A percentile compares a stretch with the other conserved stretches of the same genome.
Conservation (phyloP, 495 filamentous ascomycete genomes). For the Daldinia decipiens region DNA sequence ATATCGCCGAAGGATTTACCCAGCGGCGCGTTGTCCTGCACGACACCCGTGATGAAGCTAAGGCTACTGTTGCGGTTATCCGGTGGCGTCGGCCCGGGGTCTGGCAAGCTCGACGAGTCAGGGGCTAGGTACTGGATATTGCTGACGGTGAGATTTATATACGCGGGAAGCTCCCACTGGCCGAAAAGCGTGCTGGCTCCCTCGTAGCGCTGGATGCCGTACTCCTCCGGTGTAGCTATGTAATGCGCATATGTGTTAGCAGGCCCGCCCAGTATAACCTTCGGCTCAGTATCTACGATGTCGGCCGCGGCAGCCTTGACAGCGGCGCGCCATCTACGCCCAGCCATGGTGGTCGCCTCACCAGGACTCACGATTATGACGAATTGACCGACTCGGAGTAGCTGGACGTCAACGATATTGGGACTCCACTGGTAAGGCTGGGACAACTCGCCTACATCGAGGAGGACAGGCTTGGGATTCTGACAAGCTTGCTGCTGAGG, state of each 20-base stretch:
- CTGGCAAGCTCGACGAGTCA: conserved; percentile 56
- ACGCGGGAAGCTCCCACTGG: conserved; percentile 81
- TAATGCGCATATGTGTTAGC: conserved; percentile 97
- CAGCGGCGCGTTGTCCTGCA: conserved; percentile 74
- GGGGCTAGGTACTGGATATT: conserved; percentile 76
- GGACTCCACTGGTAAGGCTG: conserved; percentile 87
- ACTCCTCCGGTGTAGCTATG: conserved; percentile 89
- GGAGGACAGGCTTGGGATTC: conserved; percentile 83
- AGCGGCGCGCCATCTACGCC: conserved; percentile 85
- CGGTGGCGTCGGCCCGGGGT: conserved; percentile 74
- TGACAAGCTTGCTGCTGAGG: conserved; percentile 80
- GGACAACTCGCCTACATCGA: conserved; percentile 84
- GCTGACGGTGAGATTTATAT: conserved; percentile 81
- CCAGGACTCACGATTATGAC: conserved; percentile 86
- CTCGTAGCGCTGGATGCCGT: conserved; percentile 90
- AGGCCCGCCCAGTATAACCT: conserved; percentile 82
- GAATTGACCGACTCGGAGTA: conserved; percentile 89
- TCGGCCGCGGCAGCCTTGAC: conserved; percentile 64
- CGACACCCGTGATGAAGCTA: conserved; percentile 82
- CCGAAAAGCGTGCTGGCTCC: conserved; percentile 95
- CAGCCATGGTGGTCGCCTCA: conserved; percentile 94
- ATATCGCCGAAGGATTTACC: conserved; percentile 78
- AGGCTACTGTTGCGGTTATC: conserved; percentile 79
- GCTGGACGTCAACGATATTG: conserved; percentile 92
- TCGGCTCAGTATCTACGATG: conserved; percentile 52